A percentile compares a stretch with the other conserved stretches of the same genome.
Conservation (phyloP, 2,329 filamentous ascomycete genomes). For the Diplodia scrobiculata region DNA sequence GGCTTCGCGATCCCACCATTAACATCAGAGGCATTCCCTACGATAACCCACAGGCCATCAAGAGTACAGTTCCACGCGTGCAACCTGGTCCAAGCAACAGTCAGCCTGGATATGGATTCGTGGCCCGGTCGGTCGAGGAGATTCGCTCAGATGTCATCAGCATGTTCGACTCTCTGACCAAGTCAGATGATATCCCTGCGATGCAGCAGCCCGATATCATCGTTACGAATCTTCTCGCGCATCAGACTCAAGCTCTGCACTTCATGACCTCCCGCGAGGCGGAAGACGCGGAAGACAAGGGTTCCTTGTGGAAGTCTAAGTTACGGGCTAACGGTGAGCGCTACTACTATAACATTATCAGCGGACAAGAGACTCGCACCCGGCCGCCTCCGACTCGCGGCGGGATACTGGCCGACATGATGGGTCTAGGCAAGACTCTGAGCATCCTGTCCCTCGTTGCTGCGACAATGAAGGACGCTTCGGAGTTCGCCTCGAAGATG, state of each 20-base stretch:
- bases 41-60: constrained; percentile 28
- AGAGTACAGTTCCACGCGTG: constrained; percentile 25
- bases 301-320: constrained; percentile 75
- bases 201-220: constrained; percentile 67
- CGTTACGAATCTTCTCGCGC: constrained; percentile 69
- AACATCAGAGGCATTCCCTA: constrained; percentile 68
- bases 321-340: constrained; percentile 59
- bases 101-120: constrained; percentile 35
- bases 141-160: constrained; percentile 80
- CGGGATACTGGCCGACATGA: constrained; percentile 55
- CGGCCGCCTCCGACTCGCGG: constrained; percentile 46
- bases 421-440: constrained; percentile 60
- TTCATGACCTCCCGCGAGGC: constrained; percentile 83
- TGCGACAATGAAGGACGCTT: constrained; percentile 62
- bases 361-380: constrained; percentile 52
- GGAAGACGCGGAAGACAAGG: constrained; percentile 61
- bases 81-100: background rate
- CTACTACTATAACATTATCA: constrained; percentile 82
- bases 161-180: constrained; percentile 83
- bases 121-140: constrained; percentile 74
- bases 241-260: constrained; percentile 86
- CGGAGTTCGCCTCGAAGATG: constrained; percentile 59
- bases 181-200: constrained; percentile 72
- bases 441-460: constrained; percentile 80
- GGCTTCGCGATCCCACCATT: constrained; percentile 63